Evolutionary conservation across 169 alveolate species (phyloP), one percentile per base, ranked within the genome.

Genomic region (Babesia bovis): DNA sequence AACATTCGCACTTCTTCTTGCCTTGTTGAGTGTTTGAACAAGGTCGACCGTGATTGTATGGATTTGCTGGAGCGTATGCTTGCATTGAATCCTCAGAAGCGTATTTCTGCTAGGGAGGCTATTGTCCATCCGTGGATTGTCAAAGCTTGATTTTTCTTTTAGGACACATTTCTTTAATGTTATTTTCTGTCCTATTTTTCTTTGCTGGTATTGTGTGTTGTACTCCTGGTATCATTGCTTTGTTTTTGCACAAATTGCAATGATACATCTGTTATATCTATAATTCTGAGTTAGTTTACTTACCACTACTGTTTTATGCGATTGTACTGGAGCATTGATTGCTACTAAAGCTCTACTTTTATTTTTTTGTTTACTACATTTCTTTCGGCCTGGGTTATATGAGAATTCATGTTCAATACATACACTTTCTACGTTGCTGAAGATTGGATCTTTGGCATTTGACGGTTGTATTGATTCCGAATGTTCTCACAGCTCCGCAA

Each of bases 61-160:
- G 91, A 88, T 47, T 70, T 85, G 44, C 72, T 85, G 32, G 90
- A 51, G 61, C 82, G 86, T 53, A 87, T 93, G 84, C 83, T 93
- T 17, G 83, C 83, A 15, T 76, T 75, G 45, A 79, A 85, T 66
- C 95, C 94, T n/a, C 70, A 82, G 42, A 81, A 87, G 74, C 85
- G 96, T 63, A 90, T 93, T 4, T 69, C 95, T 38, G 94, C 95
- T 6, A 65, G 81, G 21, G 94, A 90, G 53, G 93, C 94, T 35
- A 61, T 92, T 13, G 73, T 60, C 17, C 96, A 92, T 74, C 82
- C 75, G 49, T 92, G 94, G 85, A 87, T 93, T 45, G 59, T 68
- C 44, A 83, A 77, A 10, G 0, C 53, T 52, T 71, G 75, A 57
- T 12, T 57, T 38, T 21, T 44, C 40, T 17, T 36, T 26, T 32